phyloP scores from a whole-genome alignment of 768 basidiomycete genomes.

The Flagelloscypha sp. region DNA sequence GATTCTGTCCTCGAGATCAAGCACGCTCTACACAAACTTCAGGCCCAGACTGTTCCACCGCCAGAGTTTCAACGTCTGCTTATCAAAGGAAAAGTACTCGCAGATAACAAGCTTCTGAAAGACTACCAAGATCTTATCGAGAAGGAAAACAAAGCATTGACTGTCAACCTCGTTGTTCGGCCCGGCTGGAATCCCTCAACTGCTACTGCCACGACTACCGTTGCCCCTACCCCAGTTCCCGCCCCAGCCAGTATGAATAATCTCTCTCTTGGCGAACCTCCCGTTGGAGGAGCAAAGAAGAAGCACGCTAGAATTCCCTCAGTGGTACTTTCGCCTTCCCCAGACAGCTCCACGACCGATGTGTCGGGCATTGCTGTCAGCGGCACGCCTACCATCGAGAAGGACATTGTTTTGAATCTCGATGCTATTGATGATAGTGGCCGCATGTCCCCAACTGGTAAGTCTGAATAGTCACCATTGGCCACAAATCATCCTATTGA shows the following conservation, averaged over 20 bases:
- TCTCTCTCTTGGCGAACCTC: too few species aligned
- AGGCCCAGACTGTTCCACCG: conserved; percentile 62
- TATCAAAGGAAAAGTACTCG: conserved; percentile 90
- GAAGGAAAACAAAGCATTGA: conserved; percentile 72
- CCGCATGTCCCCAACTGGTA: too few species aligned
- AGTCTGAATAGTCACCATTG: too few species aligned
- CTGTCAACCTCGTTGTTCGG: conserved; percentile 82
- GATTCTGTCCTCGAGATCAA: conserved; percentile 82
- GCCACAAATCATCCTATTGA: too few species aligned
- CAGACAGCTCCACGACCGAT: conserved; percentile 25
- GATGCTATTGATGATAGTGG: too few species aligned
- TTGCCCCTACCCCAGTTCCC: conserved; percentile 17
- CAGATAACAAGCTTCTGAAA: conserved; percentile 79
- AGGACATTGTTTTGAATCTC: too few species aligned
- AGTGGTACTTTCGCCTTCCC: conserved; percentile 71
- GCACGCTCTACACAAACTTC: too few species aligned
- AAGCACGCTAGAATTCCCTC: conserved; percentile 66
- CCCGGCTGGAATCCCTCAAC: conserved; percentile 71
- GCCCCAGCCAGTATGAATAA: conserved; percentile 9
- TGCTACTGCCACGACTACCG: conserved; percentile 25
- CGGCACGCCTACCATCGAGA: too few species aligned
- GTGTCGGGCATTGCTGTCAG: too few species aligned
- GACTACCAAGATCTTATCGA: conserved; percentile 87
- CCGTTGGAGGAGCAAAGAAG: conserved; percentile 18
- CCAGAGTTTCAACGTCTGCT: conserved; percentile 79